Evolutionary conservation across 257 asterid genomes (phyloP).

Genomic region (Asclepias syriaca): DNA sequence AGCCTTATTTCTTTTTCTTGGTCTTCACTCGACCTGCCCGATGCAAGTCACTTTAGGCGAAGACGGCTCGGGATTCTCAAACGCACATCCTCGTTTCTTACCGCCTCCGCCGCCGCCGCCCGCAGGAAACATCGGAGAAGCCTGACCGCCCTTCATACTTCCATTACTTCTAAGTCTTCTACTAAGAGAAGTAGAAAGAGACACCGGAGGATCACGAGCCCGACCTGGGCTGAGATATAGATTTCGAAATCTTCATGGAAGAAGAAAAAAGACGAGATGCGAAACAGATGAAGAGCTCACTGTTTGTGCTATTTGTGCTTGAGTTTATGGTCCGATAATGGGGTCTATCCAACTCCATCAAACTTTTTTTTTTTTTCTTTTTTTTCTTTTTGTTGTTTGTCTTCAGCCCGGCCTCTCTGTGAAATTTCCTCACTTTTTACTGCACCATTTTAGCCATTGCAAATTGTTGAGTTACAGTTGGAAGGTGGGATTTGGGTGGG

Average conservation of each 20-base stretch:
- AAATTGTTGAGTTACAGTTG: background rate
- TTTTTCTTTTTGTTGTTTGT: background rate
- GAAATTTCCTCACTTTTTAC: conserved; percentile 19
- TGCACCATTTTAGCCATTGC: conserved; percentile 12
- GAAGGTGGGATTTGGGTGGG: conserved; percentile 1
- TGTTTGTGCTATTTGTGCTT: conserved; percentile 25
- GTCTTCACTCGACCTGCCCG: conserved; percentile 93
- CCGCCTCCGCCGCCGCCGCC: conserved; percentile 20
- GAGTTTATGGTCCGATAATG: conserved; percentile 42
- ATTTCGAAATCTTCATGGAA: conserved; percentile 43
- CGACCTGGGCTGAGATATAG: conserved; percentile 46
- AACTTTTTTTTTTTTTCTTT: background rate
- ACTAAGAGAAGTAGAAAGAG: conserved; percentile 72
- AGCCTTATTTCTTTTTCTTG: conserved; percentile 50
- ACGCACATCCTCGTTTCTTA: conserved; percentile 56
- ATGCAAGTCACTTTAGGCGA: conserved; percentile 97
- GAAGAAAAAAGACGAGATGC: conserved; percentile 54
- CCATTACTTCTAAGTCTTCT: conserved; percentile 72
- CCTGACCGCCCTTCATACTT: conserved; percentile 69
- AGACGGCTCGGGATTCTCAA: conserved; percentile 88
- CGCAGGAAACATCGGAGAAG: conserved; percentile 63
- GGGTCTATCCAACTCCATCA: conserved; percentile 59
- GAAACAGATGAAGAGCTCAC: conserved; percentile 66
- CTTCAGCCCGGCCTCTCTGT: background rate
- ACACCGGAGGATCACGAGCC: conserved; percentile 51